Evolutionary conservation across 495 filamentous ascomycete species (phyloP), one percentile per base, ranked within the genome.

Genomic region (Hyaloscypha bicolor): DNA sequence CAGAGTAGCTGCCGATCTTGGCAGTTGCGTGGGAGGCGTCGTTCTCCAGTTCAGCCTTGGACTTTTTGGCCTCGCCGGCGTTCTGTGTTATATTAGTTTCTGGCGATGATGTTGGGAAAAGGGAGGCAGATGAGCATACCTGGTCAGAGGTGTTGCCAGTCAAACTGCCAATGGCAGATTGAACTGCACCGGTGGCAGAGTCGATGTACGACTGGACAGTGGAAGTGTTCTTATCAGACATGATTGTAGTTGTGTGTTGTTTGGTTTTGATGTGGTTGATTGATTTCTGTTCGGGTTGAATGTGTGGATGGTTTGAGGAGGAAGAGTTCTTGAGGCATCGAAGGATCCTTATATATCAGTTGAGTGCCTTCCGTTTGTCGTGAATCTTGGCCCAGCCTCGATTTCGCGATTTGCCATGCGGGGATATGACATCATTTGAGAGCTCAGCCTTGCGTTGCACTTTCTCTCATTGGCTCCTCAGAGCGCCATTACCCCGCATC

Each of bases 151-250:
- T 80, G 78, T 80, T 89, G 77, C 94, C 94, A n/a, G 91, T 93
- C 52, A 96, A 60, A 66, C 81, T 81, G 62, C 93, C 91, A 52
- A 96, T 69, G 53, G 82, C 85, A 62, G 83, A 89, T 78, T 97
- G 93, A 61, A 87, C 87, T 51, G 86, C 76, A 64, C 91, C 92
- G 55, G 85, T 83, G 72, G 90, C 91, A n/a, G 82, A 84, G 84
- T 96, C 93, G 66, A 93, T 76, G 82, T 90, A 90, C 60, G 91
- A 91, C 83, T 93, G 85, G 75, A 92, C 81, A 68, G 92, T 94
- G 63, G 92, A 96, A 56, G 90, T 85, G 76, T 88, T 85, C 71
- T 85, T 82, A 80, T 85, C 82, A 76, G 90, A 87, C 90, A 92
- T 92, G 65, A 63, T 70, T 67, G 62, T 53, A 11, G 14, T 56